Percentiles rank a stretch among this genome's conserved stretches.
These are phyloP conservation scores for Oenanthe sinensis DNA, from an alignment of 129 eudicot genomes.

Conservation along the genomic window DNA sequence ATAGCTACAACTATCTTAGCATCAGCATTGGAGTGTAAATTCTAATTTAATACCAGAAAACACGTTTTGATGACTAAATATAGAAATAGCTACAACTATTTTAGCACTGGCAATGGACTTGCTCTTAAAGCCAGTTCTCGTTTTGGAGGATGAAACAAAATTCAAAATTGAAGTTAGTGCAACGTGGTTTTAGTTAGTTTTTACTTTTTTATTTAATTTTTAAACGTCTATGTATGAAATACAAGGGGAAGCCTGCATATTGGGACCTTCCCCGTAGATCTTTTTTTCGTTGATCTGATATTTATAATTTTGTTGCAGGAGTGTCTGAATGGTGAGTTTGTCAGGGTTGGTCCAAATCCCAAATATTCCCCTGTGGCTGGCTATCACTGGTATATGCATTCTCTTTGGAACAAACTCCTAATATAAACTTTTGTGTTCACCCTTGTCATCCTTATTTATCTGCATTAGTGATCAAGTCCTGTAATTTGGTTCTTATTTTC, in stretches of 20 bases:
- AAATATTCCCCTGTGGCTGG: slow-evolving; percentile 93
- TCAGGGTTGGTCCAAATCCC: slow-evolving; percentile 94
- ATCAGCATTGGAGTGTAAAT: neutral
- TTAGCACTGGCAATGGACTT: neutral
- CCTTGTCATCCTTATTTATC: neutral
- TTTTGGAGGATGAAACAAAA: neutral
- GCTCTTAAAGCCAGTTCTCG: neutral
- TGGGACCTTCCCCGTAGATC: neutral
- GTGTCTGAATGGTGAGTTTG: slow-evolving; percentile 92
- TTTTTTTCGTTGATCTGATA: neutral
- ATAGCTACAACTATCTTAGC: neutral
- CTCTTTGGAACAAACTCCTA: neutral
- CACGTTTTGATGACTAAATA: too few species aligned
- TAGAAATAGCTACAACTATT: neutral
- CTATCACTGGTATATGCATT: slow-evolving; percentile 64
- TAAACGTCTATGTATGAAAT: too few species aligned
- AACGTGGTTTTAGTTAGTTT: neutral
- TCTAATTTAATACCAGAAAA: too few species aligned
- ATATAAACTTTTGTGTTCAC: neutral
- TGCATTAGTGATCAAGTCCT: neutral
- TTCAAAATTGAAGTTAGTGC: neutral
- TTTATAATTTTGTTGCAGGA: slow-evolving; percentile 41
- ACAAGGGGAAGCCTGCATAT: neutral
- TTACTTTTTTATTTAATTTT: too few species aligned
- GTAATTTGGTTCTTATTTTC: neutral